Conservation (phyloP, 768 basidiomycete genomes). For the Tulasnella calospora region DNA sequence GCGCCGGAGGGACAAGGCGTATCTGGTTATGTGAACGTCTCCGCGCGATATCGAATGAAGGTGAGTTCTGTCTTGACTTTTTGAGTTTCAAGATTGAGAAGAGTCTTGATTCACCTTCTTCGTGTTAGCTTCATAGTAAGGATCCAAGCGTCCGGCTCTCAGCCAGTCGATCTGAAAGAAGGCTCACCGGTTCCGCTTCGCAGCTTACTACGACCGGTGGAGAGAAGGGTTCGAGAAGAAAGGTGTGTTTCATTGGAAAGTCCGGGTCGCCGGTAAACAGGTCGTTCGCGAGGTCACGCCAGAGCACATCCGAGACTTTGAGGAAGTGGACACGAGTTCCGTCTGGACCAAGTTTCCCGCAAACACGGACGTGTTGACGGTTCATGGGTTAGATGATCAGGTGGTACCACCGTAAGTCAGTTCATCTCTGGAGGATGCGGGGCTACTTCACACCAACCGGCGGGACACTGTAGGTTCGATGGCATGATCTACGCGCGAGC, state of each 20-base stretch:
- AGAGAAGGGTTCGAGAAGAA: background rate
- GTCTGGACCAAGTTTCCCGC: conserved; percentile 66
- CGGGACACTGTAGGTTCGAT: conserved; percentile 34
- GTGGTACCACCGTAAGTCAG: conserved; percentile 63
- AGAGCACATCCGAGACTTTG: conserved; percentile 57
- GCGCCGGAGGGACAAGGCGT: conserved; percentile 46
- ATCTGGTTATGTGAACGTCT: conserved; percentile 63
- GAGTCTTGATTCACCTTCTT: background rate
- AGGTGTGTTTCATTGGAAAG: conserved; percentile 60
- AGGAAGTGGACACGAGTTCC: conserved; percentile 58
- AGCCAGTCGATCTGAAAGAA: too few species aligned
- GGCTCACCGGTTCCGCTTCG: too few species aligned
- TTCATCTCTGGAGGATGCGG: background rate
- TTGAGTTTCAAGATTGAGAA: background rate
- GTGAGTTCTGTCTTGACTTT: conserved; percentile 41
- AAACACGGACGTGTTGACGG: conserved; percentile 57
- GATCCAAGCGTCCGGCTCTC: too few species aligned
- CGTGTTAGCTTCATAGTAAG: background rate
- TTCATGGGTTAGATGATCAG: conserved; percentile 69
- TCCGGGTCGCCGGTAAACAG: conserved; percentile 60
- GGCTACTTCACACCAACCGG: background rate
- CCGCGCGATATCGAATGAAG: conserved; percentile 74
- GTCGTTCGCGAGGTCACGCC: conserved; percentile 51
- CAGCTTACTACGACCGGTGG: background rate
- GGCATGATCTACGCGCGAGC: conserved; percentile 26